Evolutionary conservation across 2,329 filamentous ascomycete species (phyloP), one percentile per base, ranked within the genome.

Genomic region (Sporothrix phasma): DNA sequence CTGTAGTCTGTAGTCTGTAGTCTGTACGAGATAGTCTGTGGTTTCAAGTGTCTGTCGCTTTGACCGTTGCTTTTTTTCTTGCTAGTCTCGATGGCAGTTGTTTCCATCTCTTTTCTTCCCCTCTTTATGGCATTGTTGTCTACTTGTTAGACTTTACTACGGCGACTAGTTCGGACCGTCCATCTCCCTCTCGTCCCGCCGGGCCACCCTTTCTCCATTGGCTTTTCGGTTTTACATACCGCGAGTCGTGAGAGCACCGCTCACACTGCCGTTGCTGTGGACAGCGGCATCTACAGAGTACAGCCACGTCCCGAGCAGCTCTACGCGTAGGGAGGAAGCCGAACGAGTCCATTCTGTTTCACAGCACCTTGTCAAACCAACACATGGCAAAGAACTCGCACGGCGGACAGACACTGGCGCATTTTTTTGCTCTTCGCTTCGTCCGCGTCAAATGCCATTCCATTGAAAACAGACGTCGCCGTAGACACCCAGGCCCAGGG

Each of bases 261-360:
- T 43, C n/a, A 17, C 41, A 43, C 19, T n/a, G 41, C 41, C 17
- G 15, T 17, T 41, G 41, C 41, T 19, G 41, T 17, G 4, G 17
- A 43, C 41, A 43, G 41, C 17, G 5, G 17, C 34, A 11, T 37
- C 3, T 37, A 7, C n/a, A n/a, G n/a, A n/a, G n/a, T n/a, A n/a
- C n/a, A n/a, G n/a, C n/a, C n/a, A n/a, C n/a, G n/a, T n/a, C n/a
- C n/a, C n/a, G n/a, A n/a, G n/a, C n/a, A n/a, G n/a, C n/a, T n/a
- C n/a, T n/a, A n/a, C n/a, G 34, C 10, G 19, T 34, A 49, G 56
- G 54, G 13, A 60, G n/a, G n/a, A 34, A 49, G 43, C 47, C 43
- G 15, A 37, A 17, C 53, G 11, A 59, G 37, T 64, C 62, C 62
- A 41, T 59, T 24, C 39, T 47, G 62, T 59, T 58, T 64, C 51